phyloP scores from a whole-genome alignment of 306 rosid species.

The Boehmeria nivea region DNA sequence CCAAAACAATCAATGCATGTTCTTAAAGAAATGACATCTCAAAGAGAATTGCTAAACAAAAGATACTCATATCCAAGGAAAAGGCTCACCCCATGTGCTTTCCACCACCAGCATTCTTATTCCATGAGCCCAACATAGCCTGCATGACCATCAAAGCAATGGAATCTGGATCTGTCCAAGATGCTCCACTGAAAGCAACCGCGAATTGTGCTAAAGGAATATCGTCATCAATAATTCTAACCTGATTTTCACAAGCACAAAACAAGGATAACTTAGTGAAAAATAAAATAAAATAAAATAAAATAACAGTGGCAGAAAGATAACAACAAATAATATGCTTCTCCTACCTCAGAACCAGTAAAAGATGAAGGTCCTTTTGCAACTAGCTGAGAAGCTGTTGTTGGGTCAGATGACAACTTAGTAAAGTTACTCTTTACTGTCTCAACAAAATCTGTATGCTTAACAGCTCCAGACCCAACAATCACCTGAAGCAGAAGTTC shows the following conservation, averaged over 20 bases:
- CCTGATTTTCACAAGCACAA: constrained; percentile 48
- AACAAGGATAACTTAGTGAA: constrained; percentile 5
- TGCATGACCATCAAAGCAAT: constrained; percentile 96
- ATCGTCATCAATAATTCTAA: constrained; percentile 83
- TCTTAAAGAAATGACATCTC: constrained; percentile 2
- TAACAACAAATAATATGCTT: constrained; percentile 3
- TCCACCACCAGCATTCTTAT: constrained; percentile 80
- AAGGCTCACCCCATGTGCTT: constrained; percentile 85
- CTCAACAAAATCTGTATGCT: constrained; percentile 74
- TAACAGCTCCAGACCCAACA: constrained; percentile 88
- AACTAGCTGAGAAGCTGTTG: constrained; percentile 70
- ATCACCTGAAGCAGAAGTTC: constrained; percentile 48
- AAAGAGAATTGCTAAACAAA: not conserved
- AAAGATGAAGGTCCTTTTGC: constrained; percentile 74
- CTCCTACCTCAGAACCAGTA: constrained; percentile 90
- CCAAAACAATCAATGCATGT: constrained; percentile 17
- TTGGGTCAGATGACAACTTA: constrained; percentile 68
- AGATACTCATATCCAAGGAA: constrained; percentile 4
- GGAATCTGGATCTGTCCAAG: constrained; percentile 98
- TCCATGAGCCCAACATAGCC: constrained; percentile 97
- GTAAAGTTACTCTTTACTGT: constrained; percentile 62
- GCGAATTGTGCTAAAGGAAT: constrained; percentile 88
- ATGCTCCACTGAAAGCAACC: constrained; percentile 88
- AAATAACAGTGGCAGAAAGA: not conserved
- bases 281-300: too few relatives aligned